phyloP scores from a whole-genome alignment of 306 rosid species.

The Bauhinia variegata region DNA sequence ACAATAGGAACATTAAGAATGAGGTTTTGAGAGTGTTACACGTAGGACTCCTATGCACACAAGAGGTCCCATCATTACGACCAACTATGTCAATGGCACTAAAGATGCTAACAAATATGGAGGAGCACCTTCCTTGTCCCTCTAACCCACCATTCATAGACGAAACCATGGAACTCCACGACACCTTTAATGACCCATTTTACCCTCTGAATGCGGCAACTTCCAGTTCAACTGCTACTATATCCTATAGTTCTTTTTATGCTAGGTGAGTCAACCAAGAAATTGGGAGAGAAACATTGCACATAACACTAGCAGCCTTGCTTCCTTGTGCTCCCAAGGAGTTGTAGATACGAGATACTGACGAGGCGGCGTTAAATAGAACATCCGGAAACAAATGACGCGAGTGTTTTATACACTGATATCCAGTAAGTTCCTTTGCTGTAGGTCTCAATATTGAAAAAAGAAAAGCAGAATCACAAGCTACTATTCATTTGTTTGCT shows the following conservation, averaged over 20 bases:
- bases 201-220: constrained; percentile 41
- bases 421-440: no score
- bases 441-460: no score
- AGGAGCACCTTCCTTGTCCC: constrained; percentile 69
- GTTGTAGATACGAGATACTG: no score
- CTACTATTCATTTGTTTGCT: no score
- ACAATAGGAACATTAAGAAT: constrained; percentile 38
- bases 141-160: constrained; percentile 86
- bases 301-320: background rate
- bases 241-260: constrained; percentile 71
- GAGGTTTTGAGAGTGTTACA: constrained; percentile 72
- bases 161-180: constrained; percentile 84
- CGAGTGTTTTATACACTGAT: no score
- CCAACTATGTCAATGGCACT: constrained; percentile 82
- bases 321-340: no score
- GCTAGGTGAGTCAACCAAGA: constrained; percentile 54
- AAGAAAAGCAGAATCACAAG: no score
- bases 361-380: no score
- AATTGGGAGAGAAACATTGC: constrained; percentile 30
- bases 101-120: constrained; percentile 71
- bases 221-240: constrained; percentile 60
- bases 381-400: no score
- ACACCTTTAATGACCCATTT: constrained; percentile 50
- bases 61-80: constrained; percentile 69
- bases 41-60: constrained; percentile 86